A percentile compares a stretch with the other conserved stretches of the same genome.
These are phyloP conservation scores for Calvatia gigantea DNA, from an alignment of 768 basidiomycete genomes.

Conservation along the genomic window DNA sequence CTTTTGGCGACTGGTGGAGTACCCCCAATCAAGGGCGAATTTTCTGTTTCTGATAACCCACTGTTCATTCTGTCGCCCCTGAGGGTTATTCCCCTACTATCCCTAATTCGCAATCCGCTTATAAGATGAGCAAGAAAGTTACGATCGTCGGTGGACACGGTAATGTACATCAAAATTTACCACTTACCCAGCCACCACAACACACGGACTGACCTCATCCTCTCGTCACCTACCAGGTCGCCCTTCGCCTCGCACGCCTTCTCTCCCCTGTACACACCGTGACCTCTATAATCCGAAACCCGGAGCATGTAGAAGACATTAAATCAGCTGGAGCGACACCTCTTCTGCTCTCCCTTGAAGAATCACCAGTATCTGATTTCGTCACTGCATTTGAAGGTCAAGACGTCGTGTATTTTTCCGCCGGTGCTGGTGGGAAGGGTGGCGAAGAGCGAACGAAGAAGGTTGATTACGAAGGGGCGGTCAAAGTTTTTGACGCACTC, in stretches of 20 bases:
- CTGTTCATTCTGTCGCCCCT: too few species aligned
- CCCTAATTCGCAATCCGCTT: neutral
- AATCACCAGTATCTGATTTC: slow-evolving; percentile 42
- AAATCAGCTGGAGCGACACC: slow-evolving; percentile 39
- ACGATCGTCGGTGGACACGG: slow-evolving; percentile 54
- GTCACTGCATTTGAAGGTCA: slow-evolving; percentile 38
- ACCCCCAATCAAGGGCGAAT: too few species aligned
- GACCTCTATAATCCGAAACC: slow-evolving; percentile 52
- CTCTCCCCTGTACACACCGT: slow-evolving; percentile 43
- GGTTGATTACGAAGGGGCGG: slow-evolving; percentile 60
- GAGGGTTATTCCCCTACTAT: neutral
- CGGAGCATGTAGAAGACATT: slow-evolving; percentile 46
- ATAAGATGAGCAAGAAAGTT: slow-evolving; percentile 31
- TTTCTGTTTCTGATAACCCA: too few species aligned
- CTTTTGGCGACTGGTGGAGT: too few species aligned
- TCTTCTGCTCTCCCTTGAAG: slow-evolving; percentile 54
- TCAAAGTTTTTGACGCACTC: slow-evolving; percentile 70
- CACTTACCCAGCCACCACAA: neutral
- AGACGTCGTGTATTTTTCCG: slow-evolving; percentile 45
- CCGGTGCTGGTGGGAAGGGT: slow-evolving; percentile 57
- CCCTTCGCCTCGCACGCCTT: slow-evolving; percentile 45
- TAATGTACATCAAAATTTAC: slow-evolving; percentile 3
- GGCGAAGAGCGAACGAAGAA: slow-evolving; percentile 49
- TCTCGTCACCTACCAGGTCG: slow-evolving; percentile 39
- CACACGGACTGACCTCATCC: neutral